Percentiles rank a stretch among this genome's conserved stretches.
These are phyloP conservation scores for Botrytis elliptica DNA, from an alignment of 2,329 filamentous ascomycete species.

Conservation along the genomic window DNA sequence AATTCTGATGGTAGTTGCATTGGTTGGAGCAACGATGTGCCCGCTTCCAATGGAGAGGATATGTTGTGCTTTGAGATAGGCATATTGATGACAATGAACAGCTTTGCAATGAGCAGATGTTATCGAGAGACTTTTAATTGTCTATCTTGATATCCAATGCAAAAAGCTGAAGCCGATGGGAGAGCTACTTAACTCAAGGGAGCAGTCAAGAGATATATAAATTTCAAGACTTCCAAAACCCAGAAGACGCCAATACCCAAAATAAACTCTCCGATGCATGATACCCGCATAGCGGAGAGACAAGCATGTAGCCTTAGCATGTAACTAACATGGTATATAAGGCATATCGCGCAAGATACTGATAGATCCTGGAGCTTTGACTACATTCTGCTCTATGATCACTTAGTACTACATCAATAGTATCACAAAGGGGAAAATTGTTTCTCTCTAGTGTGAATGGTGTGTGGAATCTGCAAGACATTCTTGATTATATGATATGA, in stretches of 20 bases:
- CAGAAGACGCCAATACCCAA: background rate
- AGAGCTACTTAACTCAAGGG: background rate
- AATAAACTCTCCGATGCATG: constrained; percentile 17
- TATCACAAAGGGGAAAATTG: background rate
- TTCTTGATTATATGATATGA: background rate
- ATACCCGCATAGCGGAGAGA: background rate
- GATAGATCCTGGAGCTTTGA: background rate
- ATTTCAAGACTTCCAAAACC: background rate
- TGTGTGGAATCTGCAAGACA: background rate
- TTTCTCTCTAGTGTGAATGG: background rate
- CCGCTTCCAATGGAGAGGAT: constrained; percentile 63
- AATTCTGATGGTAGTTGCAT: constrained; percentile 57
- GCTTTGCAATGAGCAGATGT: background rate
- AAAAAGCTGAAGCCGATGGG: constrained; percentile 12
- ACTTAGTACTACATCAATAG: background rate
- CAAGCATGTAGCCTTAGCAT: background rate
- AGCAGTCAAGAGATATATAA: constrained; percentile 8
- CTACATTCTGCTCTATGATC: background rate
- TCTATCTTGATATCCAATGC: background rate
- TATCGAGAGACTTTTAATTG: background rate
- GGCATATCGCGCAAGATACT: background rate
- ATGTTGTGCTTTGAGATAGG: constrained; percentile 51
- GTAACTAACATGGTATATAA: background rate
- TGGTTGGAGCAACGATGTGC: constrained; percentile 56
- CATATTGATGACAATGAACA: constrained; percentile 28